Evolutionary conservation across 1,284 basidiomycete species (phyloP).

Genomic region (Microbotryum silenes-acaulis): DNA sequence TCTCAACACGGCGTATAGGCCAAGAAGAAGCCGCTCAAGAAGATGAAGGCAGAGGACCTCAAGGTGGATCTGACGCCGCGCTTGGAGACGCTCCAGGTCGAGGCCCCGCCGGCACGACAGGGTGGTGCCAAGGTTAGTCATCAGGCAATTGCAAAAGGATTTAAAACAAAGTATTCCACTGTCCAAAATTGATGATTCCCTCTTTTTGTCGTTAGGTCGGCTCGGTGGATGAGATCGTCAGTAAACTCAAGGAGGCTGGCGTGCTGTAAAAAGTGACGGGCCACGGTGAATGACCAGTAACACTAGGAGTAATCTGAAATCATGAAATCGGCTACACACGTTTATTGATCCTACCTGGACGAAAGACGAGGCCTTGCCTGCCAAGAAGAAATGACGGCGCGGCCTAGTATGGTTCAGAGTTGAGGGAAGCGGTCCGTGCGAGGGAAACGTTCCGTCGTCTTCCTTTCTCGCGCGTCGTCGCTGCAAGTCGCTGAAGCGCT

Average conservation of each 20-base stretch:
- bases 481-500: no score
- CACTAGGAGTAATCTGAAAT: no score
- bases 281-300: no score
- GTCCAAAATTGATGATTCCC: not conserved
- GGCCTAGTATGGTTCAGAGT: no score
- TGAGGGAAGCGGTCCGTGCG: no score
- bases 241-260: conserved; percentile 64
- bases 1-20: conserved; percentile 46
- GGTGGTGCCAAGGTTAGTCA: conserved; percentile 77
- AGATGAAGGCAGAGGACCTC: conserved; percentile 69
- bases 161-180: not conserved
- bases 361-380: no score
- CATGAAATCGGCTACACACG: no score
- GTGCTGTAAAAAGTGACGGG: conserved; percentile 11
- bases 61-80: conserved; percentile 69
- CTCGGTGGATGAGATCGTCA: conserved; percentile 80
- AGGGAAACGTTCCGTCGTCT: no score
- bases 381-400: no score
- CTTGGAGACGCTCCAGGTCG: conserved; percentile 81
- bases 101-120: conserved; percentile 80
- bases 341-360: no score
- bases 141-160: not conserved
- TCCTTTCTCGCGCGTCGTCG: no score
- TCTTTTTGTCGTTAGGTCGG: conserved; percentile 50
- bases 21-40: conserved; percentile 96